These are phyloP conservation scores for Parachaetomium inaequale DNA, from an alignment of 495 filamentous ascomycete species.

Conservation along the genomic window DNA sequence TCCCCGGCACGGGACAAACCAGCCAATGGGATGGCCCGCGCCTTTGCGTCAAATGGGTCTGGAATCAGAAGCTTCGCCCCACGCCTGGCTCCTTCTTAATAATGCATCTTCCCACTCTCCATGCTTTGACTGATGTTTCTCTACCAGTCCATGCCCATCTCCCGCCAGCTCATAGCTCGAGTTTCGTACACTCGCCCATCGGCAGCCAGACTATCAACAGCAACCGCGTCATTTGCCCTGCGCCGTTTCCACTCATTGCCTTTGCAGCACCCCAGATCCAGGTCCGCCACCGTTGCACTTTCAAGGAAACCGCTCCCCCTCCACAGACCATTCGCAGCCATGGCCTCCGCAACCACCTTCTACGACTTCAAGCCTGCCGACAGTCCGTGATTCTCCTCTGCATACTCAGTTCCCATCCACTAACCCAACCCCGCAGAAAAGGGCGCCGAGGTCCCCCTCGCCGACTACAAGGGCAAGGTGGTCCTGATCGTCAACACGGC, in stretches of 20 bases:
- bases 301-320: background rate
- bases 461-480: conserved; percentile 77
- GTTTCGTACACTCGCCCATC: conserved; percentile 5
- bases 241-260: background rate
- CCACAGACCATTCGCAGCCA: conserved; percentile 46
- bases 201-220: background rate
- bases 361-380: conserved; percentile 87
- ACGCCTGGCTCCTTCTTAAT: background rate
- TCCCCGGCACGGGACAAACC: background rate
- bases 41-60: background rate
- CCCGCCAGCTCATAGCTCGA: background rate
- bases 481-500: conserved; percentile 97
- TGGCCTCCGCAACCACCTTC: conserved; percentile 85
- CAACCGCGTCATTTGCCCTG: background rate
- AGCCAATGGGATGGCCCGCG: conserved; percentile 7
- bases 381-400: conserved; percentile 53
- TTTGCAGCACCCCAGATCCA: background rate
- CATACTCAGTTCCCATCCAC: background rate
- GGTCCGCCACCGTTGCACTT: background rate
- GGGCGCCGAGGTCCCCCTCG: conserved; percentile 65
- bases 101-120: background rate
- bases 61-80: background rate
- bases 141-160: conserved; percentile 7
- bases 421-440: conserved; percentile 56
- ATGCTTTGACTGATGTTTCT: background rate